Evolutionary conservation across 2,329 filamentous ascomycete species (phyloP), one percentile per base, ranked within the genome.

Genomic region (Botrytis hyacinthi): DNA sequence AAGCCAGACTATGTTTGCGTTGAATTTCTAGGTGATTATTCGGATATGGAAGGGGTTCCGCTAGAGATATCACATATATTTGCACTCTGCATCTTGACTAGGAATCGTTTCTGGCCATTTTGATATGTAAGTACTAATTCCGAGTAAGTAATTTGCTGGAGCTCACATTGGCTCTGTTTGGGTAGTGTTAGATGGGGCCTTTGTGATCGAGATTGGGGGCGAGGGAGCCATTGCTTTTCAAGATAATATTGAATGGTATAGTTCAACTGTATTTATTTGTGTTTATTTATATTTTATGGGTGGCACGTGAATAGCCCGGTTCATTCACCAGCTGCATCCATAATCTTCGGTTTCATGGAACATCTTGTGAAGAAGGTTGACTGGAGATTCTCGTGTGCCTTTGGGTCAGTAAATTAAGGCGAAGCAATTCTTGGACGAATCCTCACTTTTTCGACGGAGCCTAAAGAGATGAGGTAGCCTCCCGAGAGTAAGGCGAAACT

Each of bases 241-340:
- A 18, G 51, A 57, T 57, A 18, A 29, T 0, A 29, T 18, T 57
- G 51, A 57, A 29, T 32, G 14, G 6, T 3, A 57, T 18, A 6
- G 9, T 16, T 18, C 3, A 9, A 4, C 14, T 9, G 51, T 32
- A 9, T 18, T 12, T 9, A 32, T 29, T 29, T 29, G n/a, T 29
- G n/a, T 4, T 10, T 26, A 26, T 60, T 14, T 12, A 1, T 35
- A 5, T 60, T 60, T 29, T 18, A 9, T 37, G 20, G 32, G 16
- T 4, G 32, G 7, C 1, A 60, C 7, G 4, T 8, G 4, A 60
- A 5, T 6, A 7, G 3, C 8, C 18, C 4, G n/a, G 5, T 0
- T 4, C 29, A 26, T 35, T 22, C 9, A 22, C 16, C n/a, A 57
- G 14, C 14, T 37, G 14, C 0, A 26, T 60, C 20, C 10, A 22